Conservation (phyloP, 2,329 filamentous ascomycete genomes). For the Aspergillus tubingensis region DNA sequence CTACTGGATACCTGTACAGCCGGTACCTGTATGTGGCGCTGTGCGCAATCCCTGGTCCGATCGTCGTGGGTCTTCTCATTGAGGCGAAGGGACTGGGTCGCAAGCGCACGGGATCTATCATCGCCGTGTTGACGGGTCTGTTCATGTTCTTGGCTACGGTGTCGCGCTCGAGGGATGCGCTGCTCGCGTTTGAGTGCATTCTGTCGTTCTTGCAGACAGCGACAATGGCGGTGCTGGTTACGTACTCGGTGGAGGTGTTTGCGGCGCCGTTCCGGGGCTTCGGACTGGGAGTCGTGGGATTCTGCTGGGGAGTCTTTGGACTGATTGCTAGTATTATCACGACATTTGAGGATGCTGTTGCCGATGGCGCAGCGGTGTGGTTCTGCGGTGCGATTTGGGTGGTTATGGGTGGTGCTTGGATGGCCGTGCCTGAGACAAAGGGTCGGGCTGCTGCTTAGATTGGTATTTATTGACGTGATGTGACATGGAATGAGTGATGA, state of each 20-base stretch:
- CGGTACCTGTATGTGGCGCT: slow-evolving; percentile 19
- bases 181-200: slow-evolving; percentile 19
- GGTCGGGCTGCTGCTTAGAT: slow-evolving; percentile 3
- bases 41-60: slow-evolving; percentile 21
- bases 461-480: neutral
- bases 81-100: slow-evolving; percentile 18
- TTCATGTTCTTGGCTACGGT: slow-evolving; percentile 21
- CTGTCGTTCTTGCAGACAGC: slow-evolving; percentile 20
- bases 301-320: slow-evolving; percentile 18
- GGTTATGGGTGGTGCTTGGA: slow-evolving; percentile 22
- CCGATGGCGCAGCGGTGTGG: slow-evolving; percentile 19
- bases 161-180: slow-evolving; percentile 10
- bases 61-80: slow-evolving; percentile 16
- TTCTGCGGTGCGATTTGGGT: slow-evolving; percentile 25
- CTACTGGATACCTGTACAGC: slow-evolving; percentile 19
- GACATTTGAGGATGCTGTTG: slow-evolving; percentile 10
- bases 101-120: slow-evolving; percentile 17
- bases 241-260: slow-evolving; percentile 23
- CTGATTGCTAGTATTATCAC: slow-evolving; percentile 18
- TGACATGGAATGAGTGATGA: neutral
- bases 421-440: slow-evolving; percentile 6
- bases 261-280: slow-evolving; percentile 17
- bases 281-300: slow-evolving; percentile 7
- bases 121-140: slow-evolving; percentile 20
- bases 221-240: slow-evolving; percentile 15